Evolutionary conservation across 1,284 basidiomycete species (phyloP).

Genomic region (Ganoderma lingzhi): DNA sequence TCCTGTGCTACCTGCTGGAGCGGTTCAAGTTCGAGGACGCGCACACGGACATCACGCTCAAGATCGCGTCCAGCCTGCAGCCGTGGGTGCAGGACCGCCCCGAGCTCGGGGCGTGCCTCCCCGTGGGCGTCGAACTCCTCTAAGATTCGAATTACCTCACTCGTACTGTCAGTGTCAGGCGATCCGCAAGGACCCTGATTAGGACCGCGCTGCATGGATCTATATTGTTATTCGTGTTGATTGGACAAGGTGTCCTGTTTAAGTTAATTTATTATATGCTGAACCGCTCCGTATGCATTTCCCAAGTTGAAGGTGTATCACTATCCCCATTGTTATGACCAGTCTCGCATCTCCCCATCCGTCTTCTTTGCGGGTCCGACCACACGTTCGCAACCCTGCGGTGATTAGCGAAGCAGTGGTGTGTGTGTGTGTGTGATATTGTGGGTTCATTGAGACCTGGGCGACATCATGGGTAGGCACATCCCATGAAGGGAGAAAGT

Average conservation of each 20-base stretch:
- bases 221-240: too few relatives aligned
- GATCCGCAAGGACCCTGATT: too few relatives aligned
- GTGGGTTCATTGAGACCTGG: background rate
- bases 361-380: too few relatives aligned
- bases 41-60: slow-evolving; percentile 15
- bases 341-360: too few relatives aligned
- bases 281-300: background rate
- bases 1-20: slow-evolving; percentile 17
- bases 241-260: background rate
- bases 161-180: too few relatives aligned
- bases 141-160: background rate
- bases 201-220: background rate
- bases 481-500: background rate
- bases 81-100: slow-evolving; percentile 18
- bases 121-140: slow-evolving; percentile 15
- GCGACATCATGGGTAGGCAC: background rate
- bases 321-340: background rate
- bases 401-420: background rate
- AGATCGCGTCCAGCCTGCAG: slow-evolving; percentile 29
- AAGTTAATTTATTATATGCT: background rate
- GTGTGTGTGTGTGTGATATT: background rate
- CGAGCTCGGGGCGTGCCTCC: slow-evolving; percentile 12
- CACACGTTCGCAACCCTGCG: too few relatives aligned
- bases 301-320: background rate
- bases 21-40: slow-evolving; percentile 25